Evolutionary conservation across 1,284 basidiomycete species (phyloP), one percentile per base, ranked within the genome.

Genomic region (Chalciporus sp.): DNA sequence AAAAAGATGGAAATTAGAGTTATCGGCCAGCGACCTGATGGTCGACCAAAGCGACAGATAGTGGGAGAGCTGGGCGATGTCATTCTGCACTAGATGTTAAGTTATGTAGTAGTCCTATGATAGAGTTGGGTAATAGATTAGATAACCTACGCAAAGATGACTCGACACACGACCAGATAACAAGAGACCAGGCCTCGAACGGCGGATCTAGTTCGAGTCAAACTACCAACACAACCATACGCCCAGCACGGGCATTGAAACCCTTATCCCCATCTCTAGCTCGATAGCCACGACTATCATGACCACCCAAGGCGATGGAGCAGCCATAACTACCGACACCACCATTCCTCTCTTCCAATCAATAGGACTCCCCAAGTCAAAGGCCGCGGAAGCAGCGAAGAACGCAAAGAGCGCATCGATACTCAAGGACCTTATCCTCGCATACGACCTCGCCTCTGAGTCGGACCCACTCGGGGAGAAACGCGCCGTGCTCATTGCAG

Each of bases 341-440:
- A 57, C 20, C 28, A 77, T 91, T 48, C 66, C 79, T 33, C 79
- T 92, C 41, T 95, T 96, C 77, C 83, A 86, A 69, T 83, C 85
- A 39, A 88, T 95, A 56, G 92, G 92, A 26, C 78, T 97, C 47
- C 81, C 86, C 45, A 81, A 86, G 52, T 78, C 88, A 53, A 92
- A 94, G 69, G 92, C 95, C 0, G 80, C 83, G 20, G 94, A 98
- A 68, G 88, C 91, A 17, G 85, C 86, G 33, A 92, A 94, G 70
- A 89, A 82, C 55, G 73, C 87, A 7, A 95, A 92, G 77, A 83
- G 83, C 58, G 88, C 91, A 4, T 67, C 79, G 2, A 77, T 86
- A 7, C 80, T 97, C 56, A 86, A 84, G 61, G 82, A 83, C 28
- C 80, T 94, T 50, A 86, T 95, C 61, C 80, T 85, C 54, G 75